Conservation (phyloP, 2,329 filamentous ascomycete genomes). For the Paecilomyces niveus region DNA sequence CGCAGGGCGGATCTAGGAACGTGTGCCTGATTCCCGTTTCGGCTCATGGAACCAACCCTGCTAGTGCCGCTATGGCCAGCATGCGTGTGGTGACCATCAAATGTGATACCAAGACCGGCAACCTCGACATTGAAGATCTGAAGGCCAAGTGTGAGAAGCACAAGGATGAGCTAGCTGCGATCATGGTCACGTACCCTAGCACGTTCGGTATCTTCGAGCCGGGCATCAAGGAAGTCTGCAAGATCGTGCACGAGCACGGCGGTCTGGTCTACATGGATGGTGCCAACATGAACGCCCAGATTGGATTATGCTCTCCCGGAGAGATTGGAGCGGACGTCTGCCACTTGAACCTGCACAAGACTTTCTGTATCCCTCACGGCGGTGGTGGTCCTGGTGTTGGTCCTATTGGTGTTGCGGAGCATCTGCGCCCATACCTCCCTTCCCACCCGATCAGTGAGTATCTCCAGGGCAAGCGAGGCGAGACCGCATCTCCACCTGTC, state of each 20-base stretch:
- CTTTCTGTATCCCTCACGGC: slow-evolving; percentile 95
- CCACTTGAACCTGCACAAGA: slow-evolving; percentile 97
- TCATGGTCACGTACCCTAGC: slow-evolving; percentile 96
- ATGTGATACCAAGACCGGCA: slow-evolving; percentile 79
- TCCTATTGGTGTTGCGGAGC: slow-evolving; percentile 82
- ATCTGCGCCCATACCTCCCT: slow-evolving; percentile 70
- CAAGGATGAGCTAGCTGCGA: slow-evolving; percentile 75
- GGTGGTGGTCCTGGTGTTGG: slow-evolving; percentile 91
- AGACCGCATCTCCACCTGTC: slow-evolving; percentile 56
- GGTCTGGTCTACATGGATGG: slow-evolving; percentile 98
- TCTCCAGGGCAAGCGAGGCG: slow-evolving; percentile 31
- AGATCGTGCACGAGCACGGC: slow-evolving; percentile 77
- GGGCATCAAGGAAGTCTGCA: slow-evolving; percentile 73
- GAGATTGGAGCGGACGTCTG: slow-evolving; percentile 95
- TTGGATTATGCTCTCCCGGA: slow-evolving; percentile 87
- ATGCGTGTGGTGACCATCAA: slow-evolving; percentile 92
- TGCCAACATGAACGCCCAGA: slow-evolving; percentile 97
- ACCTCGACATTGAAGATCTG: slow-evolving; percentile 80
- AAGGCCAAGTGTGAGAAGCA: slow-evolving; percentile 85
- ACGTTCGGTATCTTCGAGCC: slow-evolving; percentile 96
- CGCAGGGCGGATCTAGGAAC: slow-evolving; percentile 60
- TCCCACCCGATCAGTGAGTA: slow-evolving; percentile 56
- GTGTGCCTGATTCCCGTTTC: slow-evolving; percentile 93
- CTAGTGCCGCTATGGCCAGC: slow-evolving; percentile 89
- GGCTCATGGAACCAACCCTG: slow-evolving; percentile 92